Evolutionary conservation across 148 eudicot genomes (phyloP), one percentile per base, ranked within the genome.

Genomic region (Pouteria glomerata): DNA sequence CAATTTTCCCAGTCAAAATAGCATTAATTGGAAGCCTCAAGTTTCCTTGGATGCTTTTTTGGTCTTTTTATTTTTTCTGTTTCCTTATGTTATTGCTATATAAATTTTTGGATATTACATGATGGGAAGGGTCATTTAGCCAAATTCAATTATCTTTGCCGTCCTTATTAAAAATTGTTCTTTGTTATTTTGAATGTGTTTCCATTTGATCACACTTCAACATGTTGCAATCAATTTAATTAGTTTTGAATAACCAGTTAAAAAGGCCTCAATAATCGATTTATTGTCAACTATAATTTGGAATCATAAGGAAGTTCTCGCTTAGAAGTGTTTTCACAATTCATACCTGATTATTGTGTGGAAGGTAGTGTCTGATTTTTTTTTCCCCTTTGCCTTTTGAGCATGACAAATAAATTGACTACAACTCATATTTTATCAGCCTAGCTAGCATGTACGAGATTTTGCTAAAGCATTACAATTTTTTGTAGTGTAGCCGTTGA

Each of bases 401-500:
- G 19, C 42, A 57, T 31, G 24, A 18, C 53, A 33, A 34, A 23
- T 47, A 59, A 5, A 29, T 33, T 27, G 55, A 58, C 30, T 27
- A 42, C 63, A 14, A 8, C 39, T 8, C 19, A n/a, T 27, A 19
- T 29, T 65, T 73, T 3, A 39, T 39, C 61, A 24, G 59, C 61
- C 15, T 41, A 21, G 65, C 53, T 60, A 35, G 51, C 64, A 62
- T 35, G 58, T 60, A 71, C 26, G n/a, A 59, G 73, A 59, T 21
- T 72, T 71, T 45, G 33, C 77, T 78, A 74, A 81, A 73, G 74
- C 75, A 53, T 71, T 63, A 30, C 57, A 24, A 39, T 83, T 66
- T 83, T 66, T 70, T 80, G 77, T 78, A 66, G 29, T 76, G 82
- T 68, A 93, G 98, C 98, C 31, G 89, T 93, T 37, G 98, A 93